A percentile compares a stretch with the other conserved stretches of the same genome.
Evolutionary conservation across 306 rosid species (phyloP).

Genomic region (Leucaena leucocephala): DNA sequence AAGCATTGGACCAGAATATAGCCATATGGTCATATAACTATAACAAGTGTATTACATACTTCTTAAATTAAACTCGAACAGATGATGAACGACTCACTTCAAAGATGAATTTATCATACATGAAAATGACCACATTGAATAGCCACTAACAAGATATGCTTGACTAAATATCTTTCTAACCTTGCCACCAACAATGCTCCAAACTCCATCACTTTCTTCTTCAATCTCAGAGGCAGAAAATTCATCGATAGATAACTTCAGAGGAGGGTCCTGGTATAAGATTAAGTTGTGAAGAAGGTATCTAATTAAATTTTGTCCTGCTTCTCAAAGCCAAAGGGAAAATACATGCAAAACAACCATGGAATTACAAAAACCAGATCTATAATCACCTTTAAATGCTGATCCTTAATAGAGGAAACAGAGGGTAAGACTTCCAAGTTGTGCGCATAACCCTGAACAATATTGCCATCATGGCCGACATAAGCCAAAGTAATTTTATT

Average conservation of each 20-base stretch:
- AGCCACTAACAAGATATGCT: conserved; percentile 19
- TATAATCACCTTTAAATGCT: conserved; percentile 58
- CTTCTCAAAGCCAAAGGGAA: conserved; percentile 21
- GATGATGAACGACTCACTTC: conserved; percentile 16
- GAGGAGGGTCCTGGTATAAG: conserved; percentile 72
- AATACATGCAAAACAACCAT: conserved; percentile 1
- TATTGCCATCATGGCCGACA: conserved; percentile 55
- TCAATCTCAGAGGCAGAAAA: conserved; percentile 78
- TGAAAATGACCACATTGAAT: conserved; percentile 13
- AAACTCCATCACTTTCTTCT: conserved; percentile 75
- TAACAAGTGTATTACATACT: background rate
- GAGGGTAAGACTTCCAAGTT: conserved; percentile 53
- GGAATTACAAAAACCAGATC: conserved; percentile 32
- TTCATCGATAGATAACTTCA: conserved; percentile 78
- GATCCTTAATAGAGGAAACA: conserved; percentile 54
- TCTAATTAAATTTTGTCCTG: conserved; percentile 17
- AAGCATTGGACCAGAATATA: conserved; percentile 4
- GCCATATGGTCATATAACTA: background rate
- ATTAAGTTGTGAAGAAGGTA: conserved; percentile 36
- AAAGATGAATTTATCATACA: conserved; percentile 22
- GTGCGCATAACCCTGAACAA: conserved; percentile 67
- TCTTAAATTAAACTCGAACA: conserved; percentile 26
- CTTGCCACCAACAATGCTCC: conserved; percentile 98
- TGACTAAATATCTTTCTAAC: conserved; percentile 50
- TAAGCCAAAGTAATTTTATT: conserved; percentile 58